Percentiles rank a stretch among this genome's conserved stretches.
Conservation (phyloP, 495 filamentous ascomycete species). For the Hypoxylon rickii region DNA sequence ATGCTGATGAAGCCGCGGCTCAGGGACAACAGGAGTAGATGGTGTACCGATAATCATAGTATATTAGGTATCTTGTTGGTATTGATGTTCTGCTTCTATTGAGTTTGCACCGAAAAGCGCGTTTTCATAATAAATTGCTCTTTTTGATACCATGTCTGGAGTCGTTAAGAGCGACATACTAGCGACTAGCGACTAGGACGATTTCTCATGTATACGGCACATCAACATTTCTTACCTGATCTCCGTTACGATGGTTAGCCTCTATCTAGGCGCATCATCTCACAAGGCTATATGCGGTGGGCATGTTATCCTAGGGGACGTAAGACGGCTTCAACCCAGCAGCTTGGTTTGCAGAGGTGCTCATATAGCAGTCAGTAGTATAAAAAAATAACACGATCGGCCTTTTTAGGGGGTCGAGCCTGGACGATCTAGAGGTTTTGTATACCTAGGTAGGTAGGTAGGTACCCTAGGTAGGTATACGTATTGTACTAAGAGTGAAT, state of each 20-base stretch:
- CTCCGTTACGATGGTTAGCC: slow-evolving; percentile 11
- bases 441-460: background rate
- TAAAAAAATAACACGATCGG: slow-evolving; percentile 25
- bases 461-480: background rate
- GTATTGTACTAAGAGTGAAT: too few species aligned
- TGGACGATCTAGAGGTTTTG: slow-evolving; percentile 1
- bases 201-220: slow-evolving; percentile 6
- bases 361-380: slow-evolving; percentile 12
- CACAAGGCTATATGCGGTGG: too few species aligned
- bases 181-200: slow-evolving; percentile 7
- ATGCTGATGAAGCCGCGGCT: slow-evolving; percentile 38
- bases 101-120: slow-evolving; percentile 14
- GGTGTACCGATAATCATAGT: slow-evolving; percentile 2
- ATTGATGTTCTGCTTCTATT: slow-evolving; percentile 3
- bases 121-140: slow-evolving; percentile 23
- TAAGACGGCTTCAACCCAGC: background rate
- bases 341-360: slow-evolving; percentile 1
- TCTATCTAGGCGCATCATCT: too few species aligned
- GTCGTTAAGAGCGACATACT: slow-evolving; percentile 13
- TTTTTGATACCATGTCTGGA: slow-evolving; percentile 35
- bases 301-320: background rate
- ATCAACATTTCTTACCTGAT: slow-evolving; percentile 9
- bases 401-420: slow-evolving; percentile 25
- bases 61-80: background rate
- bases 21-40: slow-evolving; percentile 6